Evolutionary conservation across 345 rosid species (phyloP), one percentile per base, ranked within the genome.

Genomic region (Punica granatum): DNA sequence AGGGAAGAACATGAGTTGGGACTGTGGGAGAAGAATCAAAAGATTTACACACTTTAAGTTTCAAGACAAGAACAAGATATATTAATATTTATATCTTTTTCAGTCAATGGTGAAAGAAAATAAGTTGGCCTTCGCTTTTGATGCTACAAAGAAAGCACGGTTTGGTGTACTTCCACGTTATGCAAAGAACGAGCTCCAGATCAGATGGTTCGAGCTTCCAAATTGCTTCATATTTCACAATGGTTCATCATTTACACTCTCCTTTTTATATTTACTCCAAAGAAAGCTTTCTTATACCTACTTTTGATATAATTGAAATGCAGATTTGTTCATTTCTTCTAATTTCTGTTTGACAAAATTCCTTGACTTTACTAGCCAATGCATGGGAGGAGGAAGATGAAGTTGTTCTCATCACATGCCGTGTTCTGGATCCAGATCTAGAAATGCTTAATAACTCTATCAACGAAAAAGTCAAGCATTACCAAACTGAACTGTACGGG

Each of bases 301-400:
- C n/a, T n/a, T n/a, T n/a, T n/a, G n/a, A n/a, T n/a, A n/a, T n/a
- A n/a, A n/a, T n/a, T n/a, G n/a, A n/a, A n/a, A n/a, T n/a, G n/a
- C n/a, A n/a, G n/a, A n/a, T n/a, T n/a, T n/a, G n/a, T n/a, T n/a
- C n/a, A n/a, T n/a, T 37, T 37, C 41, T 37, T 37, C 11, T 37
- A 11, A 37, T 4, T 37, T 37, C 41, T 37, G 41, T 37, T 37
- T 37, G 11, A 37, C 41, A 37, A 37, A 37, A 37, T 37, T 5
- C 41, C 41, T 37, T 37, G 41, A 37, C 41, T 37, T 37, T 37
- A 12, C 66, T 63, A 93, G 98, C 97, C 70, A 93, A 93, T 75
- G 94, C 98, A 62, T 93, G 98, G 98, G 98, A 93, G 79, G 97
- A 93, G 81, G 97, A 70, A 71, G 92, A 93, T 64, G 98, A 90